phyloP scores from a whole-genome alignment of 2,329 filamentous ascomycete genomes.

The Ilyonectria destructans region DNA sequence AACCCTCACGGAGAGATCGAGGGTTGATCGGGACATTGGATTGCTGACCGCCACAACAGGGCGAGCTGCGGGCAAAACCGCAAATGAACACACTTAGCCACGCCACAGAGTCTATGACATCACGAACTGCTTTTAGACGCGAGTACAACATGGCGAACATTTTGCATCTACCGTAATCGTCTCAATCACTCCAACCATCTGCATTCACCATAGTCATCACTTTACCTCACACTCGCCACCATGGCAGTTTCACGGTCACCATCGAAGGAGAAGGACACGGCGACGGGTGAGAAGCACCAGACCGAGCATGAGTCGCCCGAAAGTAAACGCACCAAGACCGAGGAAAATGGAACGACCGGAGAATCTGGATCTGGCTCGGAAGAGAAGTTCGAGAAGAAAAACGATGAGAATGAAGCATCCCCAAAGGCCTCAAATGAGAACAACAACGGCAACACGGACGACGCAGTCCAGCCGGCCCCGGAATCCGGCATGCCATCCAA shows the following conservation, averaged over 20 bases:
- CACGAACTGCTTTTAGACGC: background rate
- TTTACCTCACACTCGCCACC: background rate
- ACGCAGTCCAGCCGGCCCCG: constrained; percentile 40
- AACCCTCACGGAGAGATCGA: background rate
- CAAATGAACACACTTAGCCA: background rate
- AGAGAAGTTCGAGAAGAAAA: constrained; percentile 22
- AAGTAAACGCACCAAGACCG: constrained; percentile 49
- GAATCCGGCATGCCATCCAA: constrained; percentile 59
- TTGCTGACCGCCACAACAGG: too few species aligned
- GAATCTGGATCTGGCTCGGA: constrained; percentile 5
- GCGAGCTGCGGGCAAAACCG: too few species aligned
- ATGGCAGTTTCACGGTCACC: background rate
- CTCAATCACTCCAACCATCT: background rate
- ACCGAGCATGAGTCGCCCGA: constrained; percentile 47
- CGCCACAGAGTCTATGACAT: constrained; percentile 9
- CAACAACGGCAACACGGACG: constrained; percentile 29
- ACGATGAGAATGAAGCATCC: constrained; percentile 5
- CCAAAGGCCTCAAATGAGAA: constrained; percentile 11
- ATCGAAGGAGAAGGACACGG: constrained; percentile 28
- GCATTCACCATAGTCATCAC: background rate
- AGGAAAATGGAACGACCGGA: constrained; percentile 12
- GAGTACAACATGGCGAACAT: background rate
- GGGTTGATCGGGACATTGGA: background rate
- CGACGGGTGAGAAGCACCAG: constrained; percentile 50
- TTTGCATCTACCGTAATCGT: background rate